Percentiles rank a stretch among this genome's conserved stretches.
phyloP scores from a whole-genome alignment of 2,329 filamentous ascomycete genomes.

The Cryphonectria nitschkei region DNA sequence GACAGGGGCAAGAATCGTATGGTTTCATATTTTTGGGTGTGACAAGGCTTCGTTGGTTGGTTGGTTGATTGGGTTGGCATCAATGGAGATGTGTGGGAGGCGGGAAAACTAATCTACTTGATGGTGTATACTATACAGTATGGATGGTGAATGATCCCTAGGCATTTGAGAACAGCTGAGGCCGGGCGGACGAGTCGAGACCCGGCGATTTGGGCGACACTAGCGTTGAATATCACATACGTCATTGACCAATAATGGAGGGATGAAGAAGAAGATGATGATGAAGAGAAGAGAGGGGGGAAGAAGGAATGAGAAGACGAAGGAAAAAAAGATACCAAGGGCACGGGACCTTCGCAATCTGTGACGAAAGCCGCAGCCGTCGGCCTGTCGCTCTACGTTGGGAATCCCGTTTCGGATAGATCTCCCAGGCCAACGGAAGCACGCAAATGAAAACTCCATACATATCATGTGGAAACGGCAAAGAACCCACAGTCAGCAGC shows the following conservation, averaged over 20 bases:
- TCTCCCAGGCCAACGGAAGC: no score
- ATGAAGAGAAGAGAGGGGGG: background rate
- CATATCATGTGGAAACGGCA: background rate
- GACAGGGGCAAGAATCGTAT: background rate
- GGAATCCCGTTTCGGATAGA: background rate
- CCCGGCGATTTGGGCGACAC: background rate
- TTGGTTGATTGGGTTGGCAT: background rate
- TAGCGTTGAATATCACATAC: background rate
- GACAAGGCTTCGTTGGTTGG: background rate
- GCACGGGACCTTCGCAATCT: background rate
- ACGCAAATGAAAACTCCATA: background rate
- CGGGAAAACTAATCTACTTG: background rate
- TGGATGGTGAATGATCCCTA: background rate
- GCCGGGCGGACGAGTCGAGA: background rate
- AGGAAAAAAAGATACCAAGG: background rate
- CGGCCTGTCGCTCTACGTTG: background rate
- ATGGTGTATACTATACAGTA: background rate
- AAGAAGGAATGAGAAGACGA: no score
- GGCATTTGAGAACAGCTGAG: background rate
- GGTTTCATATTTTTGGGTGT: conserved; percentile 2
- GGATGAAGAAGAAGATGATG: background rate
- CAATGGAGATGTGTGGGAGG: background rate
- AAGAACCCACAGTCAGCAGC: background rate
- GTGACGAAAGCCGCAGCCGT: background rate
- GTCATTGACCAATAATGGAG: background rate